Base-by-base conservation (phyloP, 2,329 filamentous ascomycete species). In the Phyllosticta citriasiana region DNA sequence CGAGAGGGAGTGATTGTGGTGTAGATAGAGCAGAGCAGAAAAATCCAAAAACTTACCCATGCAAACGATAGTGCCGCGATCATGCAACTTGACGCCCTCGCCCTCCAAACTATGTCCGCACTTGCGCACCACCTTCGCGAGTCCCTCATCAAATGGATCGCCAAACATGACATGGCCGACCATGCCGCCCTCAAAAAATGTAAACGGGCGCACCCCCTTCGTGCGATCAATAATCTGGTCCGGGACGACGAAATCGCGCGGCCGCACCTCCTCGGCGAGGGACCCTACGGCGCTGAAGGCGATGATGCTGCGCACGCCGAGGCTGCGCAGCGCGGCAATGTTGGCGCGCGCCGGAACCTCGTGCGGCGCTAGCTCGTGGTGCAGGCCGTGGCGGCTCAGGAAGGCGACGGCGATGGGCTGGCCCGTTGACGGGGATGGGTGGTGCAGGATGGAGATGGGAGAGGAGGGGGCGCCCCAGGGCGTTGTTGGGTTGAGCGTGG, bases 221-320 rank as follows among this genome's bases (percentile, higher is more conserved):
- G 93, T 97, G 65, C 93, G 89, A 79, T 99, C 94, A 73, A 97
- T 97, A 74, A 96, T 84, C 79, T 99, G 94, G 77, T 97, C 91
- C 0, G 93, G 94, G 12, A 99, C 83, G 57, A 97, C 89, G 74
- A 99, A 99, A 79, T 99, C 94, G 77, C 94, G 88, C 53, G 94
- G 94, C 77, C 89, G 90, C 74, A 99, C 93, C 71, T 91, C 84
- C 79, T 97, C 94, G 73, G 88, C 90, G 72, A 99, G 79, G 70
- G 88, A 93, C 64, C 94, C 94, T 62, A 99, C 94, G 56, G 94
- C 94, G 65, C 88, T 93, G 80, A 99, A 99, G 65, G 93, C 91
- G 72, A 99, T 89, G 73, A 97, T 84, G 72, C 86, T 89, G 70
- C 92, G 87, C 54, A 97, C 94, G 66, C 94, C 94, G 64, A 99